phyloP scores from a whole-genome alignment of 2,329 filamentous ascomycete genomes.

The Sclerotinia borealis region DNA sequence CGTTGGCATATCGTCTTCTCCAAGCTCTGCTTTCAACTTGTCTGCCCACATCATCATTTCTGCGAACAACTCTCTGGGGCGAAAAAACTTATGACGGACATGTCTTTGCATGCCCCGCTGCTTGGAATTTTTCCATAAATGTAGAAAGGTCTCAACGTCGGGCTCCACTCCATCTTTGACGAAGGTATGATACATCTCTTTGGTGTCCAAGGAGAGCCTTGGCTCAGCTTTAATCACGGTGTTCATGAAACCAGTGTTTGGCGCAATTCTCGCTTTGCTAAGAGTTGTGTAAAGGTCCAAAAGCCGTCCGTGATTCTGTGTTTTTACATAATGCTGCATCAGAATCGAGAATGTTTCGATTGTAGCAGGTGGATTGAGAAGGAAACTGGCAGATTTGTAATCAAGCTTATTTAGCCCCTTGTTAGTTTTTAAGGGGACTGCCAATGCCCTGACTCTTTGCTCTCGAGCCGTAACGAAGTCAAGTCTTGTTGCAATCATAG shows the following conservation, averaged over 20 bases:
- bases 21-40: slow-evolving; percentile 32
- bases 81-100: slow-evolving; percentile 1
- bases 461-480: slow-evolving; percentile 50
- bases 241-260: slow-evolving; percentile 73
- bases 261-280: slow-evolving; percentile 54
- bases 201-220: slow-evolving; percentile 1
- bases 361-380: slow-evolving; percentile 52
- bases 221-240: slow-evolving; percentile 54
- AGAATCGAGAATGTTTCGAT: slow-evolving; percentile 74
- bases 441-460: slow-evolving; percentile 3
- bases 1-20: slow-evolving; percentile 37
- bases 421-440: slow-evolving; percentile 16
- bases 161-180: slow-evolving; percentile 19
- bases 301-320: slow-evolving; percentile 52
- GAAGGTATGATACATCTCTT: neutral
- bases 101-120: slow-evolving; percentile 4
- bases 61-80: slow-evolving; percentile 35
- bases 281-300: slow-evolving; percentile 58
- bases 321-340: slow-evolving; percentile 63
- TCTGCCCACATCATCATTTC: slow-evolving; percentile 37
- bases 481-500: slow-evolving; percentile 67
- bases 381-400: slow-evolving; percentile 32
- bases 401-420: slow-evolving; percentile 16
- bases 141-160: slow-evolving; percentile 28
- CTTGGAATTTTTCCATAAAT: slow-evolving; percentile 30